Evolutionary conservation across 1,139 yeast species (phyloP).

Genomic region (Hansenula anomala): DNA sequence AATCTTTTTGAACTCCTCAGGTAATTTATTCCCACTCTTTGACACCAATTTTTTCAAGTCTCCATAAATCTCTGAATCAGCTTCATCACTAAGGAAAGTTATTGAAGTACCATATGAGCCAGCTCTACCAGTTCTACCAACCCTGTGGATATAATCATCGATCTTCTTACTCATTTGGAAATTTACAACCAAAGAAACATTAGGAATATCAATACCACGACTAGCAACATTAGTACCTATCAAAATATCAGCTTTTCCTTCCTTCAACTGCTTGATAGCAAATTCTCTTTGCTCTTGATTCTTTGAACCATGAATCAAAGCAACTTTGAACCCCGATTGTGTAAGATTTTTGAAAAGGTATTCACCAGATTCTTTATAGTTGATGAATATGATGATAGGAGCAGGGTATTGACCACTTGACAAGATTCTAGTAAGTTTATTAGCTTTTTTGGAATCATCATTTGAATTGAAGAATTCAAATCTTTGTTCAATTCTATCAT

Average conservation of each 20-base stretch:
- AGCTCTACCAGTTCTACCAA: conserved; percentile 96
- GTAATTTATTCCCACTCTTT: conserved; percentile 17
- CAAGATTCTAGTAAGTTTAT: conserved; percentile 31
- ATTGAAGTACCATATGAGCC: conserved; percentile 74
- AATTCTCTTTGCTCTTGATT: conserved; percentile 82
- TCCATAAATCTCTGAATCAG: conserved; percentile 35
- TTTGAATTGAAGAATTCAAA: conserved; percentile 44
- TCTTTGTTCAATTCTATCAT: conserved; percentile 60
- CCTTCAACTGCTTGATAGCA: conserved; percentile 62
- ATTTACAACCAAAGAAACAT: conserved; percentile 80
- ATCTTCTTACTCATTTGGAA: conserved; percentile 75
- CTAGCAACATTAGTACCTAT: conserved; percentile 97
- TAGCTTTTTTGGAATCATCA: conserved; percentile 32
- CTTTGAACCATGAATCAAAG: conserved; percentile 80
- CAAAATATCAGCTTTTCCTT: conserved; percentile 57
- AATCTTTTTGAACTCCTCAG: conserved; percentile 15
- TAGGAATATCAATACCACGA: conserved; percentile 88
- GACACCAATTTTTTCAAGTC: conserved; percentile 18
- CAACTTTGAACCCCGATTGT: conserved; percentile 44
- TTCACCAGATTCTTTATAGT: conserved; percentile 72
- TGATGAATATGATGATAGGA: conserved; percentile 79
- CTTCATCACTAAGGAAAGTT: conserved; percentile 59
- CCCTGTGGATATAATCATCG: conserved; percentile 86
- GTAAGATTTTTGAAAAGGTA: conserved; percentile 46
- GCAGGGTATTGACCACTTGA: conserved; percentile 28